Evolutionary conservation across 768 basidiomycete species (phyloP).

Genomic region (Lactifluus rugatus): DNA sequence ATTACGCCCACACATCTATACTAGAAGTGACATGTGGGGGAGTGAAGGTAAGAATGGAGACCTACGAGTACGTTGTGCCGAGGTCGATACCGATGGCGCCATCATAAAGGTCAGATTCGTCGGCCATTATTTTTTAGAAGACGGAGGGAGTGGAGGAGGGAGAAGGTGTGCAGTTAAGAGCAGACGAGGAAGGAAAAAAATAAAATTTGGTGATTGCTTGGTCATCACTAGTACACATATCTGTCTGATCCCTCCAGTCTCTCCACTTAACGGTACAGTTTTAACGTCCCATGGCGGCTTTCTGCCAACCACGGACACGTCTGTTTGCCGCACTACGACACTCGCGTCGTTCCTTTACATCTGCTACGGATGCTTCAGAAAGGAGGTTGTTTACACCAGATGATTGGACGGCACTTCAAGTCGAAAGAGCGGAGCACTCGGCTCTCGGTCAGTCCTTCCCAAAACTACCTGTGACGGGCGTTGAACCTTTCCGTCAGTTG

Average conservation of each 20-base stretch:
- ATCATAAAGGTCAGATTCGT: slow-evolving; percentile 78
- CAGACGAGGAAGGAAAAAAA: slow-evolving; percentile 1
- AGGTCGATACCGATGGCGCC: slow-evolving; percentile 97
- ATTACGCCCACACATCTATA: slow-evolving; percentile 94
- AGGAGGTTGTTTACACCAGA: slow-evolving; percentile 34
- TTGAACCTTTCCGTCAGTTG: slow-evolving; percentile 25
- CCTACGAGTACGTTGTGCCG: slow-evolving; percentile 94
- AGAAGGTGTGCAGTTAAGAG: slow-evolving; percentile 28
- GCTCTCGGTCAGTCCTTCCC: slow-evolving; percentile 40
- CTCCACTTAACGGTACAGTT: not conserved
- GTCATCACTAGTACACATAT: not conserved
- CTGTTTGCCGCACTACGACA: slow-evolving; percentile 1
- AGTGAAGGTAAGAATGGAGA: slow-evolving; percentile 6
- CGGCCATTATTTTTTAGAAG: slow-evolving; percentile 38
- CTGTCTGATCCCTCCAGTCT: not conserved
- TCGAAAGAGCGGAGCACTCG: slow-evolving; percentile 44
- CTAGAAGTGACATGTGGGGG: slow-evolving; percentile 20
- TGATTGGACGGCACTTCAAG: slow-evolving; percentile 60
- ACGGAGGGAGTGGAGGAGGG: slow-evolving; percentile 26
- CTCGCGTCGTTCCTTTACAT: slow-evolving; percentile 1
- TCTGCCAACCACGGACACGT: slow-evolving; percentile 15
- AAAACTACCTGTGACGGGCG: slow-evolving; percentile 18
- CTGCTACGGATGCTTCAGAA: slow-evolving; percentile 12
- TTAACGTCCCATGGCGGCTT: slow-evolving; percentile 17
- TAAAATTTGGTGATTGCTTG: slow-evolving; percentile 4